Base-by-base conservation (phyloP, 768 basidiomycete species). In the Suillus subaureus region DNA sequence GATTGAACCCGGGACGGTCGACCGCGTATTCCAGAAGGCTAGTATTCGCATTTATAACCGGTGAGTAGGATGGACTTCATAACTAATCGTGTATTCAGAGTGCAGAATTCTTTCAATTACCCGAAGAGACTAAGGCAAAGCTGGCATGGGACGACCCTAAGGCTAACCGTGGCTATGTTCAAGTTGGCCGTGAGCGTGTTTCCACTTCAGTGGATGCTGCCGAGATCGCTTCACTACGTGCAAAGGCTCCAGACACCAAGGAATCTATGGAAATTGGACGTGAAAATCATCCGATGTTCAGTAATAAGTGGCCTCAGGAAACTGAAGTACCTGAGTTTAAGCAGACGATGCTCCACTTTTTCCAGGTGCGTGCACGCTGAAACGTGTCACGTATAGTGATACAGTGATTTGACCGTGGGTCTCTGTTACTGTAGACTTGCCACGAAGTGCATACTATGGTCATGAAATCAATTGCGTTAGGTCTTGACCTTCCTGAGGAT, bases 251-350 rank as follows among this genome's bases (percentile, higher is more conserved):
- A 0, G 93, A 94, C 73, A 87, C 78, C 78, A 93, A 94, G 76
- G 93, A 96, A 75, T 82, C 87, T 9, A 93, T 96, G 88, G 94
- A 96, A 75, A 94, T 96, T 54, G 93, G 94, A 37, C 84, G 90
- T 31, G 93, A 96, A 65, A 91, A 90, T 87, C 92, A 92, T 69
- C 79, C 83, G 18, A 82, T 78, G 45, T 93, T 89, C 89, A 87
- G 85, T 73, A 96, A 96, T 74, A 83, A 83, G 68, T 96, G 94
- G 94, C 93, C 91, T 4, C 77, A 79, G 51, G 87, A 92, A 70
- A 71, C 66, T 2, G 83, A 87, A 61, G 85, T 79, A 1, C 90
- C 92, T 1, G 81, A 74, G 11, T 96, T 94, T 79, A 90, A 89
- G 73, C 74, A 79, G 28, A 88, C 86, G 3, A 92, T 92, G 89